Conservation (phyloP, 257 asterid genomes). For the Lycium ferocissimum region DNA sequence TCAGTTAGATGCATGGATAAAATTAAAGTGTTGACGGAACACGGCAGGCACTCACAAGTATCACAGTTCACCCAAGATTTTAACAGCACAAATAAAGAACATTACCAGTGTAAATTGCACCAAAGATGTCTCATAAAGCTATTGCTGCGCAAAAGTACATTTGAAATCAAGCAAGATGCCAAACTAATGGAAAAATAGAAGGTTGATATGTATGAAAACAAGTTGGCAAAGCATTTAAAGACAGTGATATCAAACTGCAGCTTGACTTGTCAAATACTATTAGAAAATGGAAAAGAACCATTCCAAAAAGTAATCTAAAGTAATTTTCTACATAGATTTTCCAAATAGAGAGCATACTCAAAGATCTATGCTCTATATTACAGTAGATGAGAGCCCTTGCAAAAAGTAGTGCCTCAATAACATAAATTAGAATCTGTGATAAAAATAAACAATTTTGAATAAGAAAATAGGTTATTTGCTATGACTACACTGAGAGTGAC, state of each 20-base stretch:
- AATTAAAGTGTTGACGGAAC: not conserved
- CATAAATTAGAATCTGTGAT: not conserved
- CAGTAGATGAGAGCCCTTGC: not conserved
- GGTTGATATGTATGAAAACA: not conserved
- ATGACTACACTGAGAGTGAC: not conserved
- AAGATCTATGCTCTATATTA: slow-evolving; percentile 5
- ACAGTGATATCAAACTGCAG: not conserved
- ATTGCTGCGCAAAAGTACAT: not conserved
- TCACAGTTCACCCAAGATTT: slow-evolving; percentile 7
- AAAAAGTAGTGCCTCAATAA: not conserved
- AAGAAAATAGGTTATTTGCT: not conserved
- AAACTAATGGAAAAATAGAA: not conserved
- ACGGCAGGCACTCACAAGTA: not conserved
- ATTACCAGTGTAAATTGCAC: not conserved
- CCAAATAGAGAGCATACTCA: not conserved
- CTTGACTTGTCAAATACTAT: not conserved
- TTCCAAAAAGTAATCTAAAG: not conserved
- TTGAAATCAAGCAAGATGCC: not conserved
- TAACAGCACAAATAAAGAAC: not conserved
- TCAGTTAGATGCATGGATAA: not conserved
- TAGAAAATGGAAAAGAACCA: not conserved
- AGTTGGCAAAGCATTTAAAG: not conserved
- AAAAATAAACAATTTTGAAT: not conserved
- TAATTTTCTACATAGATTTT: not conserved
- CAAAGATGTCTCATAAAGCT: not conserved